Evolutionary conservation across 2,329 filamentous ascomycete genomes (phyloP), one percentile per base, ranked within the genome.

Genomic region (Tothia fuscella): DNA sequence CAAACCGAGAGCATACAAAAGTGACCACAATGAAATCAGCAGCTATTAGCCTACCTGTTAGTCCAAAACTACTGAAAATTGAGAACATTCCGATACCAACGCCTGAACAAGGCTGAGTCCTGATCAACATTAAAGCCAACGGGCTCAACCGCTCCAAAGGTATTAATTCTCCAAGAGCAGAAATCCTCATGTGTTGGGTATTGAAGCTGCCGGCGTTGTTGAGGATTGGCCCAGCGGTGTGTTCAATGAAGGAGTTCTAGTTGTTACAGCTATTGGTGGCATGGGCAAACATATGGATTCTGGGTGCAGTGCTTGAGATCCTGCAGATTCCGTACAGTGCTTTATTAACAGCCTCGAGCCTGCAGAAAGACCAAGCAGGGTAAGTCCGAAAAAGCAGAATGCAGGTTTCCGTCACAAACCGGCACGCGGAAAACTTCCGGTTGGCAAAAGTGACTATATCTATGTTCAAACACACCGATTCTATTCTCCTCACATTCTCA

Each of bases 221-320:
- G 63, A 56, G 13, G 48, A 51, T n/a, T 59, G 58, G 14, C 56
- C 60, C 1, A 49, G 49, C n/a, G 44, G 51, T 3, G 53, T 57
- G 21, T 64, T 69, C 43, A 46, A 55, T 12, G 44, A 54, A 31
- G 68, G 66, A 2, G 54, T 57, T 9, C 54, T 59, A 13, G 65
- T 70, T 2, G 64, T 64, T 1, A 70, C 66, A 2, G 62, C 59
- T 13, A 68, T 71, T 65, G 68, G 67, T 5, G 67, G 66, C 1
- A 60, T 72, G 53, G 66, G 67, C 1, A 50, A 66, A 5, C 51
- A 53, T 13, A 66, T 68, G 41, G 62, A 70, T 46, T 2, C 46
- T 72, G 1, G 68, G 65, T 4, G 66, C 67, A 1, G 52, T 68
- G 40, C 67, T 66, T 3, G 67, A 70, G 51, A 71, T 71, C 67